Conservation (phyloP, 192 early-diverging fungal genomes). For the Cetraspora pellucida region DNA sequence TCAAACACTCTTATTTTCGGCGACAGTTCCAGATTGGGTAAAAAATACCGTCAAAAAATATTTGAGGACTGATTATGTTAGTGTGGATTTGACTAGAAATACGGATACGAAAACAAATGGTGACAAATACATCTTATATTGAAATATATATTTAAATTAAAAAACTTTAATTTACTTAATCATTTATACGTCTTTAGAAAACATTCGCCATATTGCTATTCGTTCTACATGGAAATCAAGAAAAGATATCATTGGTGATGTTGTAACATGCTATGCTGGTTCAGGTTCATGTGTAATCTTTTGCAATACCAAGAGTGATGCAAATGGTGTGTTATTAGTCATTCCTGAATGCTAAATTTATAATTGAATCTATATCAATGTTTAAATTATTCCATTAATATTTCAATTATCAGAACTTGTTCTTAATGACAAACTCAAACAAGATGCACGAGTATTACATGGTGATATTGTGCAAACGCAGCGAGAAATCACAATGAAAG, state of each 20-base stretch:
- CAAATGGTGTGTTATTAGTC: constrained; percentile 48
- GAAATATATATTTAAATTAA: constrained; percentile 1
- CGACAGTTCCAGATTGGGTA: constrained; percentile 83
- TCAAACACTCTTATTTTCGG: constrained; percentile 85
- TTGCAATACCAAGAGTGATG: constrained; percentile 91
- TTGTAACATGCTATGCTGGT: constrained; percentile 88
- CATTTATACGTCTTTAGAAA: constrained; percentile 45
- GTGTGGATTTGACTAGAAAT: constrained; percentile 81
- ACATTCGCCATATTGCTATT: constrained; percentile 83
- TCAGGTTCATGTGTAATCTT: constrained; percentile 89
- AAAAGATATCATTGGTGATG: constrained; percentile 90
- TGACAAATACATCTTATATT: not conserved
- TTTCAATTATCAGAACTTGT: constrained; percentile 56
- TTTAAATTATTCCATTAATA: not conserved
- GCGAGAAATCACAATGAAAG: constrained; percentile 79
- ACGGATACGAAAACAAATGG: constrained; percentile 86
- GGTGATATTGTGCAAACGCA: constrained; percentile 83
- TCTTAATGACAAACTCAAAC: constrained; percentile 74
- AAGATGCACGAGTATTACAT: constrained; percentile 81
- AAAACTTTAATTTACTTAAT: not conserved
- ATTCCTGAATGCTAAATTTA: not conserved
- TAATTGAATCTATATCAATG: not conserved
- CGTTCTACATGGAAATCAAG: constrained; percentile 88
- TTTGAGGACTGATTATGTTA: constrained; percentile 63
- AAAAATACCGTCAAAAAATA: constrained; percentile 65